Evolutionary conservation across 106 monocot genomes (phyloP), one percentile per base, ranked within the genome.

Genomic region (Chionographis japonica): DNA sequence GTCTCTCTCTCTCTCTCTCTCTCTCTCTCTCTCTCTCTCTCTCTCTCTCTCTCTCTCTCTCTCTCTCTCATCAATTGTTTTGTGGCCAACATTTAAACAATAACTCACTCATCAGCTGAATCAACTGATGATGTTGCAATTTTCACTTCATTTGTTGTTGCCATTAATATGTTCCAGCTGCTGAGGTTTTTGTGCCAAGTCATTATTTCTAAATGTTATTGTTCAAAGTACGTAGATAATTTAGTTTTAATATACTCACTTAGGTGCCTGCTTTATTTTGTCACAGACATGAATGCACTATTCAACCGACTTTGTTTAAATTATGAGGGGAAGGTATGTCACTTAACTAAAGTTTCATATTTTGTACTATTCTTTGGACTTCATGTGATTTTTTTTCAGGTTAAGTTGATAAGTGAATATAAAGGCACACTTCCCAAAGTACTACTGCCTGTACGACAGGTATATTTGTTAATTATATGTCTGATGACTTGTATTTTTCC

Each of bases 341-440:
- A 19, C 11, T 46, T 5, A 13, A 8, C 46, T 53, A 58, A 74
- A 15, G 1, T 43, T 14, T 9, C 38, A 16, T 55, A 3, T 13
- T 27, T 46, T 8, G 19, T 39, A 12, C 35, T 54, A 16, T 62
- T 54, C 11, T 41, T 38, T 4, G 56, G 8, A 14, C 16, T 55
- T 69, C 8, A 46, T 52, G 20, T 68, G 3, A 73, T 41, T 67
- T 53, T 63, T 78, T 69, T 65, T 54, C 56, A 97, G 97, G 76
- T 92, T 61, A 99, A 93, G 73, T 74, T 79, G 54, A 36, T 76
- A 9, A 77, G 75, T 62, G 74, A 85, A 56, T 79, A 84, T 60
- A 88, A 86, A 76, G 98, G 93, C 52, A 81, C 93, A 77, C 92
- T 99, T 69, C 69, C 87, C 53, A 85, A 93, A 81, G 88, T 99